phyloP scores from a whole-genome alignment of 2,329 filamentous ascomycete genomes.

The Alternaria gansuensis region DNA sequence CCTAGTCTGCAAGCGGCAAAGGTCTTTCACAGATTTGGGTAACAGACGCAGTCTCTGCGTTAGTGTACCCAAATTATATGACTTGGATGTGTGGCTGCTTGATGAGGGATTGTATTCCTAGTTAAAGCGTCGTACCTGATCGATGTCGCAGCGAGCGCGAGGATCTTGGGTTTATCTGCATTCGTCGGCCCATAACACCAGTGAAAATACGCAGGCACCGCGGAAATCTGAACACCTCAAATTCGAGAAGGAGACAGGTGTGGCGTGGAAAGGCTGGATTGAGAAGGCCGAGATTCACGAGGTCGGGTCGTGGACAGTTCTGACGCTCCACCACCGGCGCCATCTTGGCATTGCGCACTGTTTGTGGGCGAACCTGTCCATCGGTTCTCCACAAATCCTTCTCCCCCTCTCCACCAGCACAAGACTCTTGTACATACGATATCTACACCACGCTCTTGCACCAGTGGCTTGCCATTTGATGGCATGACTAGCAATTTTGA shows the following conservation, averaged over 20 bases:
- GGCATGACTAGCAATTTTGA: not conserved
- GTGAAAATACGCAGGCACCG: not conserved
- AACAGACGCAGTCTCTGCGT: not conserved
- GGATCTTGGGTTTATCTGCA: not conserved
- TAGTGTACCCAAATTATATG: not conserved
- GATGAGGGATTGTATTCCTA: not conserved
- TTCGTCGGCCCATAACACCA: too few relatives aligned
- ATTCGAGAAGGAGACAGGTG: not conserved
- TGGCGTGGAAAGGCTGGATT: not conserved
- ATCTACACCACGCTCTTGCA: not conserved
- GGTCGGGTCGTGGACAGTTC: not conserved
- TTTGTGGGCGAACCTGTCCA: not conserved
- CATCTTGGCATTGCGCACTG: conserved; percentile 1
- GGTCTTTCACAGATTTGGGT: not conserved
- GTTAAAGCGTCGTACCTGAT: not conserved
- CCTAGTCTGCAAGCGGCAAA: conserved; percentile 1
- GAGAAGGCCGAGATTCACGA: not conserved
- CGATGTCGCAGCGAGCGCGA: not conserved
- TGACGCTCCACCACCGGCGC: not conserved
- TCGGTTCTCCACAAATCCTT: not conserved
- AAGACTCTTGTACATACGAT: not conserved
- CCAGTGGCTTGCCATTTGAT: not conserved
- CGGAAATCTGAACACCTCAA: not conserved
- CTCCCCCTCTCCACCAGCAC: not conserved
- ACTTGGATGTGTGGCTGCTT: conserved; percentile 1